A percentile compares a stretch with the other conserved stretches of the same genome.
Evolutionary conservation across 164 flowering plant species (phyloP).

Genomic region (Magnolia changhungtana): DNA sequence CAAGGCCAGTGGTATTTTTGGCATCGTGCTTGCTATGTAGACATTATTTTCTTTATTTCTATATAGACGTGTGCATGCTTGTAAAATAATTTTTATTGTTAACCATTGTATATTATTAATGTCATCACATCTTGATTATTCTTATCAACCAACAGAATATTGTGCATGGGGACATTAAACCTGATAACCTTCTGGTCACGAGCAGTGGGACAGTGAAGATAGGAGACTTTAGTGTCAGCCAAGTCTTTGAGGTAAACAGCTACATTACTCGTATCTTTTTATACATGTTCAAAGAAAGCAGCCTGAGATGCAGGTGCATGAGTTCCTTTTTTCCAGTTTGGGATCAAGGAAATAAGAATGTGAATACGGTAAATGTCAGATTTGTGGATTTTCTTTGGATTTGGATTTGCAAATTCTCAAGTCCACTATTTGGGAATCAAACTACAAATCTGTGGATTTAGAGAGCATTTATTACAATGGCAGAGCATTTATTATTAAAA

Average conservation of each 20-base stretch:
- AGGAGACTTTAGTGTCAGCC: constrained; percentile 96
- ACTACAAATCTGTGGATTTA: no score
- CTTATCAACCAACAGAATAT: constrained; percentile 52
- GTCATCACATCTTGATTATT: neutral
- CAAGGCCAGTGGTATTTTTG: neutral
- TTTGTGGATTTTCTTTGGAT: no score
- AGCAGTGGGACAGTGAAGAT: constrained; percentile 79
- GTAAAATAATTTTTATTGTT: neutral
- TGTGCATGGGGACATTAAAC: constrained; percentile 96
- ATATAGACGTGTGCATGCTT: neutral
- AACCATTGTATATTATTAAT: neutral
- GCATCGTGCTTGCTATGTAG: neutral
- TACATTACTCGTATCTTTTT: neutral
- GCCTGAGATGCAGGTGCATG: no score
- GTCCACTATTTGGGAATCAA: no score
- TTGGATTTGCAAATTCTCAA: no score
- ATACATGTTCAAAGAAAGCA: neutral
- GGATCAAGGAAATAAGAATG: no score
- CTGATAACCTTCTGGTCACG: constrained; percentile 87
- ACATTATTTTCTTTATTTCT: neutral
- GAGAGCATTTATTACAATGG: no score
- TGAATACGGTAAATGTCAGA: no score
- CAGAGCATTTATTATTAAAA: no score
- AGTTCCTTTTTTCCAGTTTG: no score
- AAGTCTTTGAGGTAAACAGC: constrained; percentile 78